phyloP scores from a whole-genome alignment of 805 yeast species.

The Schwanniomyces polymorphus region DNA sequence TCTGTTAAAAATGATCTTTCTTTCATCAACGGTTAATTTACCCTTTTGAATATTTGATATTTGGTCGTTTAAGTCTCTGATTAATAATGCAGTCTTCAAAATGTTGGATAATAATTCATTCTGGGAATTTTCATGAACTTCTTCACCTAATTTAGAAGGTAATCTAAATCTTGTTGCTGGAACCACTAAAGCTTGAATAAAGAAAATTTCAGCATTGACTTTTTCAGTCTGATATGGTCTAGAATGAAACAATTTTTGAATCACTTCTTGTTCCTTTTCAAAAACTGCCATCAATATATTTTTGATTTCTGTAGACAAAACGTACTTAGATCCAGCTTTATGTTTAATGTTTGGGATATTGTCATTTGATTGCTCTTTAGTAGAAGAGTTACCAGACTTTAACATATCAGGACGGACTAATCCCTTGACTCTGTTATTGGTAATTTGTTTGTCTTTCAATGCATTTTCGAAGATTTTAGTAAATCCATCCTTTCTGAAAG shows the following conservation, averaged over 20 bases:
- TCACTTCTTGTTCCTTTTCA: constrained; percentile 64
- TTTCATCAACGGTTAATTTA: constrained; percentile 56
- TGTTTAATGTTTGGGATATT: constrained; percentile 54
- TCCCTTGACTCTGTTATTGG: constrained; percentile 84
- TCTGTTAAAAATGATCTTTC: constrained; percentile 78
- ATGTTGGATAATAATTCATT: constrained; percentile 84
- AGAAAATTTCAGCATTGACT: constrained; percentile 78
- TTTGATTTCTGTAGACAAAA: constrained; percentile 84
- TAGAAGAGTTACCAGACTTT: constrained; percentile 24
- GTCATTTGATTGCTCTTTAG: constrained; percentile 10
- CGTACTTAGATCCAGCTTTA: constrained; percentile 77
- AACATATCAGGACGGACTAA: constrained; percentile 71
- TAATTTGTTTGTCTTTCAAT: constrained; percentile 74
- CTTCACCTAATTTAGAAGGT: constrained; percentile 97
- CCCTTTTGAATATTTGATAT: constrained; percentile 53
- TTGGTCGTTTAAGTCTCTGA: constrained; percentile 87
- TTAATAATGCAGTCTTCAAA: constrained; percentile 73
- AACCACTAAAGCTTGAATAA: constrained; percentile 83
- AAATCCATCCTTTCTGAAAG: constrained; percentile 92
- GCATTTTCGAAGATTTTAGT: constrained; percentile 90
- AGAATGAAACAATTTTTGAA: constrained; percentile 77
- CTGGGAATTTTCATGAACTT: constrained; percentile 90
- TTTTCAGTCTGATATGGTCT: constrained; percentile 58
- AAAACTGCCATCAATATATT: constrained; percentile 76
- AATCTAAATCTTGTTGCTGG: constrained; percentile 96